Evolutionary conservation across 257 asterid species (phyloP).

Genomic region (Solanum etuberosum): DNA sequence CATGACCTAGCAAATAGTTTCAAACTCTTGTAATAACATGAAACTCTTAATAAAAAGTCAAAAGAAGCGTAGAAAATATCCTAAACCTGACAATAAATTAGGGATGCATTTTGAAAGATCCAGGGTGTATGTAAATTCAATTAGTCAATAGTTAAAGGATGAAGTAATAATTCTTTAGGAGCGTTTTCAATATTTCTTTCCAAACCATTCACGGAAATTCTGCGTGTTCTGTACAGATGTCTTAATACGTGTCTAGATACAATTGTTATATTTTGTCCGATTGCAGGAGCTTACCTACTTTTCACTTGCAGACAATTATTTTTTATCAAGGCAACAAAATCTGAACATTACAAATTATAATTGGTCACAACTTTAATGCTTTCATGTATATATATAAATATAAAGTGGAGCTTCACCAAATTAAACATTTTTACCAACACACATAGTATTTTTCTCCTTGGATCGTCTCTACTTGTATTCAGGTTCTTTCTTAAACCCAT

Average conservation of each 20-base stretch:
- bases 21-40: no score
- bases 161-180: no score
- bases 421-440: background rate
- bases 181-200: no score
- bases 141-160: no score
- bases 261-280: background rate
- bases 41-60: no score
- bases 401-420: background rate
- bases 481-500: background rate
- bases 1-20: no score
- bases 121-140: rapidly evolving
- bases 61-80: no score
- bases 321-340: background rate
- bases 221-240: background rate
- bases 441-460: background rate
- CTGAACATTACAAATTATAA: background rate
- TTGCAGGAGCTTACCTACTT: background rate
- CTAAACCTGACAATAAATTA: no score
- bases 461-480: background rate
- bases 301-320: background rate
- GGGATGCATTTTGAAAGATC: no score
- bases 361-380: background rate
- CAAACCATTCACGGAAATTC: no score
- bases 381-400: background rate
- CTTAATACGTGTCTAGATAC: background rate